Evolutionary conservation across 495 filamentous ascomycete species (phyloP).

Genomic region (Hypoxylon fragiforme): DNA sequence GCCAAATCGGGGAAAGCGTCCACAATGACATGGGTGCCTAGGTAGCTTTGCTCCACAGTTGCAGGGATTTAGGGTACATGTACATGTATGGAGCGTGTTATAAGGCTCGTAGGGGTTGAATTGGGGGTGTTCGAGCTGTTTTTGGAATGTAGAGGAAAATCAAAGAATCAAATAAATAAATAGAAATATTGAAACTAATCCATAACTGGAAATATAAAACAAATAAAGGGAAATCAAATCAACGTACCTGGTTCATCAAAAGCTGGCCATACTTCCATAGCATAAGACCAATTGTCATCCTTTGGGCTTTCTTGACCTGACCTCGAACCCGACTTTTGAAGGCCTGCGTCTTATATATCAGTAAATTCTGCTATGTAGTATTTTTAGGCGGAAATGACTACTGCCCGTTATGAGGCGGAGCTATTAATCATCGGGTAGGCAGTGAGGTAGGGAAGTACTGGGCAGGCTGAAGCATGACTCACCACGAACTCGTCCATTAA

Average conservation of each 20-base stretch:
- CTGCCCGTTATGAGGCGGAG: conserved; percentile 20
- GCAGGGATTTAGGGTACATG: too few relatives aligned
- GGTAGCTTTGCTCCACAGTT: too few relatives aligned
- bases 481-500: background rate
- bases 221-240: background rate
- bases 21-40: too few relatives aligned
- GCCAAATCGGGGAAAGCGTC: too few relatives aligned
- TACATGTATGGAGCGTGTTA: too few relatives aligned
- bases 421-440: background rate
- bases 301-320: background rate
- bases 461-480: conserved; percentile 31
- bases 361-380: background rate
- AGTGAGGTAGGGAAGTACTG: background rate
- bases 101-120: too few relatives aligned
- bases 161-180: background rate
- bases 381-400: conserved; percentile 23
- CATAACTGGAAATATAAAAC: background rate
- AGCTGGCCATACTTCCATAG: conserved; percentile 22
- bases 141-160: too few relatives aligned
- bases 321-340: background rate
- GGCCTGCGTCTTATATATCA: conserved; percentile 15
- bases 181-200: background rate
- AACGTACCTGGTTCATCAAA: conserved; percentile 17
- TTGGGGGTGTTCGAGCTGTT: too few relatives aligned
- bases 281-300: conserved; percentile 21